Conservation (phyloP, 495 filamentous ascomycete genomes). For the Melanomma pulvis-pyrius region DNA sequence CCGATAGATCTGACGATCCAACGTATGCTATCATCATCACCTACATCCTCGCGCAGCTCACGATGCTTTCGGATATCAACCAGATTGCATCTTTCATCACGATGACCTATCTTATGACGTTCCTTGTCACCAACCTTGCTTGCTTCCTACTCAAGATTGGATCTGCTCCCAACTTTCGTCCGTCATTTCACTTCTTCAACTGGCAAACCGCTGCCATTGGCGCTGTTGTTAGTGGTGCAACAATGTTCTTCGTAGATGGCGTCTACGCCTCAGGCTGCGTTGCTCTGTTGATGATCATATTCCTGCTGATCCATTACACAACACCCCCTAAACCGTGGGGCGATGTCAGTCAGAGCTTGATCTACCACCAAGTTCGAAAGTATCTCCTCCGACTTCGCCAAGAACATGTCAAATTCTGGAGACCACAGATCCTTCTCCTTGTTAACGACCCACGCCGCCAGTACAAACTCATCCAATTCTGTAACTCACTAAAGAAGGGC, state of each 20-base stretch:
- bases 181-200: constrained; percentile 85
- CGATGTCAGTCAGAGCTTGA: constrained; percentile 84
- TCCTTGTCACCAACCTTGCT: constrained; percentile 78
- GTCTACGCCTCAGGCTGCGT: constrained; percentile 78
- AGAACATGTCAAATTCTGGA: constrained; percentile 92
- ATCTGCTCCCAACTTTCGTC: constrained; percentile 90
- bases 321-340: constrained; percentile 88
- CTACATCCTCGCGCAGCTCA: constrained; percentile 73
- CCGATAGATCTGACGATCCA: constrained; percentile 74
- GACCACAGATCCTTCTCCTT: constrained; percentile 81
- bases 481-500: constrained; percentile 89
- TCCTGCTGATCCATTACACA: constrained; percentile 81
- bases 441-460: constrained; percentile 79
- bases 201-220: constrained; percentile 80
- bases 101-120: constrained; percentile 83
- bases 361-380: constrained; percentile 90
- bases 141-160: constrained; percentile 87
- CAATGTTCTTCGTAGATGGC: constrained; percentile 90
- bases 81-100: constrained; percentile 86
- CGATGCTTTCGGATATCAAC: constrained; percentile 84
- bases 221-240: constrained; percentile 70
- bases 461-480: constrained; percentile 83
- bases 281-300: constrained; percentile 71
- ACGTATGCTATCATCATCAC: constrained; percentile 76
- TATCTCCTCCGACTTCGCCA: constrained; percentile 80